Base-by-base conservation (phyloP, 371 early-diverging fungal genomes). In the Rhizopus delemar region DNA sequence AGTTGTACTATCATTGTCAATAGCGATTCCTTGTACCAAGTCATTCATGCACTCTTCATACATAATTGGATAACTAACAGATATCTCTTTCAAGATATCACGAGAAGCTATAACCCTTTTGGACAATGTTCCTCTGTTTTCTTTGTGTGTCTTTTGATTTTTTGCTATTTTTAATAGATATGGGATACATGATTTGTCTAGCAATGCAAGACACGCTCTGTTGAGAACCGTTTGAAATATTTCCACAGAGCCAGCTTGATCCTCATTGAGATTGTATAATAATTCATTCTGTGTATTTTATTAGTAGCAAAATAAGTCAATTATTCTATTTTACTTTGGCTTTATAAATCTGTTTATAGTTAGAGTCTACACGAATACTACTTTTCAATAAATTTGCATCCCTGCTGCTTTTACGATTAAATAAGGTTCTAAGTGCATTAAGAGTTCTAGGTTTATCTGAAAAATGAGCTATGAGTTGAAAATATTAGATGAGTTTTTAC, bases 171-270 rank as follows among this genome's bases (percentile, higher is more conserved):
- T 56, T 11, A 71, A 53, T 12, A 78, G 45, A 51, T 63, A 54
- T 2, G 74, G 61, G 60, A 68, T 57, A 48, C 39, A 53, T 8
- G 59, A 54, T 69, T 81, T 75, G 65, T 70, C 70, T 35, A 69
- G 32, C 12, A 65, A 90, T 57, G 57, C 61, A 52, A 50, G 90
- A 73, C 29, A 91, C 64, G 51, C 86, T 63, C 54, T 77, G 78
- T 59, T 83, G 34, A 93, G 68, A 7, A 94, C 66, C 7, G 89
- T 68, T 3, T 83, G 76, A 29, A 94, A 90, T 0, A 89, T 79
- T 29, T 94, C 94, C 9, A 79, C 61, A 11, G 83, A 59, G 5
- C 71, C 79, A 7, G 88, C 79, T 4, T 85, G 74, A 22, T 80
- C 55, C 32, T 80, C 77, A 29, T 91, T 86, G 4, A 95, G 67